These are phyloP conservation scores for Stellera chamaejasme DNA, from an alignment of 345 rosid species.

Conservation along the genomic window DNA sequence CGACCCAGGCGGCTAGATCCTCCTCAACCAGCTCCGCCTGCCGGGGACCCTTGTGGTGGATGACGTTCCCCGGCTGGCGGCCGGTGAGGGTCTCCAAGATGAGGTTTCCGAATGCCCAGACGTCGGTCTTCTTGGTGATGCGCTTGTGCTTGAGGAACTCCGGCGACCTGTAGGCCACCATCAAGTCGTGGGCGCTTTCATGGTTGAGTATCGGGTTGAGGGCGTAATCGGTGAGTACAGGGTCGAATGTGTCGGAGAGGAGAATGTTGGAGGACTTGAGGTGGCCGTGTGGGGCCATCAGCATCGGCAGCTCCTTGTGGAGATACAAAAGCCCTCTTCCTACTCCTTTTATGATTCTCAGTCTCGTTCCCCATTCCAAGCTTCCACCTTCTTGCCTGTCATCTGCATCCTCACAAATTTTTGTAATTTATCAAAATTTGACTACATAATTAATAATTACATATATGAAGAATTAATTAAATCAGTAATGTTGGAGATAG, in stretches of 20 bases:
- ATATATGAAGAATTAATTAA: too few species aligned
- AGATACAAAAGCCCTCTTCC: slow-evolving; percentile 62
- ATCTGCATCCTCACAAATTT: too few species aligned
- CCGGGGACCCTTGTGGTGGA: slow-evolving; percentile 32
- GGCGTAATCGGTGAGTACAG: slow-evolving; percentile 64
- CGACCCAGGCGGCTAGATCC: slow-evolving; percentile 51
- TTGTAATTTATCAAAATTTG: too few species aligned
- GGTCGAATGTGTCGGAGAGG: slow-evolving; percentile 38
- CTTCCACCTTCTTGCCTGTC: slow-evolving; percentile 27
- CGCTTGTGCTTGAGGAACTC: slow-evolving; percentile 54
- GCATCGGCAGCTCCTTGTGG: slow-evolving; percentile 54
- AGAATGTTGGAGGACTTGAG: slow-evolving; percentile 85
- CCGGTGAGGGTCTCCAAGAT: slow-evolving; percentile 75
- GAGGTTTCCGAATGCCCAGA: slow-evolving; percentile 72
- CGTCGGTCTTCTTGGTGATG: slow-evolving; percentile 80
- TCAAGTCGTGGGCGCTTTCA: slow-evolving; percentile 64
- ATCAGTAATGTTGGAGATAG: too few species aligned
- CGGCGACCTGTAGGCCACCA: slow-evolving; percentile 90
- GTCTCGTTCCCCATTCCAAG: slow-evolving; percentile 64
- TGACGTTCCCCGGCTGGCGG: slow-evolving; percentile 44
- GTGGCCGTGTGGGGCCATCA: slow-evolving; percentile 82
- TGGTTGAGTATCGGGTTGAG: slow-evolving; percentile 70
- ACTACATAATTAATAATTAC: too few species aligned
- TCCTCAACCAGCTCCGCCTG: slow-evolving; percentile 13
- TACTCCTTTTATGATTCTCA: slow-evolving; percentile 70